Base-by-base conservation (phyloP, 129 eudicot species). In the Gnaphalium uliginosum region DNA sequence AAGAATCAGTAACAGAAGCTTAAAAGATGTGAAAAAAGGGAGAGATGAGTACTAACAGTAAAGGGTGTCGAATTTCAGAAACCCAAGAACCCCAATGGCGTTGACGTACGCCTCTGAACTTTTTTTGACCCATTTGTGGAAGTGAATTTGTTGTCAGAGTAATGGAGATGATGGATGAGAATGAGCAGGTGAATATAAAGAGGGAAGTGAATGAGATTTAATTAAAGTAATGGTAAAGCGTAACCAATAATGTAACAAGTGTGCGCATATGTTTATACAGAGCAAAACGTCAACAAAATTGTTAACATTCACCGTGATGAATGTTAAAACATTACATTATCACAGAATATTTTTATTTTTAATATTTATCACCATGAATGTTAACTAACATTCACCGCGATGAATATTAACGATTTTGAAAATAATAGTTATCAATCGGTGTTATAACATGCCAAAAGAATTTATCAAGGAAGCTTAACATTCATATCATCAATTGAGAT, bases 11-110 rank as follows among this genome's bases (percentile, higher is more conserved):
- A 46, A 46, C 53, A 46, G 53, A 46, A 46, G 5, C 18, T 14
- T 46, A 46, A 46, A 46, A 46, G 18, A 46, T 46, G 13, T 19
- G 4, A 62, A 41, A n/a, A 79, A 59, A 57, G 13, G 22, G 8
- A 5, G 33, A 26, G 37, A 63, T 11, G 23, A 32, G 23, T 11
- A 24, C 9, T 6, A 85, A 91, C 98, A 93, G 80, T 67, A 93
- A 78, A 79, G 98, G 98, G 71, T 93, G 98, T 72, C 98, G 96
- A 69, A 93, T 93, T 72, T 93, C 98, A 73, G 98, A 88, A 78
- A 93, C 98, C 98, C 98, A 93, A n/a, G 98, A 93, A 19, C 98
- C 98, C 98, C 98, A 93, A 46, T 90, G 96, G 89, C 98, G 98
- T 78, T 93, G 98, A 69, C 98, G 88, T 68, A 93, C 98, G 19